These are phyloP conservation scores for Nidula niveotomentosa DNA, from an alignment of 1,284 basidiomycete species.

Conservation along the genomic window DNA sequence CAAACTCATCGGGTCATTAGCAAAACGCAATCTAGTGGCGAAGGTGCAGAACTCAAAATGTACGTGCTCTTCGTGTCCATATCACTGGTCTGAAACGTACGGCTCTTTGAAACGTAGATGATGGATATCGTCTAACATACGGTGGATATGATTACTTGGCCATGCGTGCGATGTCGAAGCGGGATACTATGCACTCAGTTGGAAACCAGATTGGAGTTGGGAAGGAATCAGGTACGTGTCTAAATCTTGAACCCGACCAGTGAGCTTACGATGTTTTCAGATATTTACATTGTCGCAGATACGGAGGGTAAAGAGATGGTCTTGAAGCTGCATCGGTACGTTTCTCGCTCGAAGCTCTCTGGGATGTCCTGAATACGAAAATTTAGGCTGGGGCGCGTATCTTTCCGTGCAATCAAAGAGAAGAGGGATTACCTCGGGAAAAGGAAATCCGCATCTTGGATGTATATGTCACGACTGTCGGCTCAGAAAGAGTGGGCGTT, in stretches of 20 bases:
- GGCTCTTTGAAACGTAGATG: slow-evolving; percentile 57
- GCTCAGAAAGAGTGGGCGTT: slow-evolving; percentile 99
- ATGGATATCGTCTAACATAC: slow-evolving; percentile 96
- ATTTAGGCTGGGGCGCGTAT: slow-evolving; percentile 89
- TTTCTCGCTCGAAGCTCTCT: not conserved
- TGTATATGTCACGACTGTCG: slow-evolving; percentile 98
- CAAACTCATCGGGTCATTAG: slow-evolving; percentile 88
- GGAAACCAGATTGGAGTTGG: slow-evolving; percentile 98
- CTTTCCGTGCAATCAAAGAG: slow-evolving; percentile 95
- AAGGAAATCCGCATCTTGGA: slow-evolving; percentile 96
- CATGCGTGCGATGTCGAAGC: slow-evolving; percentile 89
- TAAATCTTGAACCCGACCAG: not conserved
- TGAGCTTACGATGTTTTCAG: slow-evolving; percentile 29
- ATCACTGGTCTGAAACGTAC: slow-evolving; percentile 8
- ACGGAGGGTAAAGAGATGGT: slow-evolving; percentile 84
- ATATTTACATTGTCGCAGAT: slow-evolving; percentile 94
- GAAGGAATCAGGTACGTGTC: slow-evolving; percentile 84
- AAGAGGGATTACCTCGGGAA: slow-evolving; percentile 98
- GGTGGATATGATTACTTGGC: slow-evolving; percentile 97
- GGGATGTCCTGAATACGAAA: slow-evolving; percentile 7
- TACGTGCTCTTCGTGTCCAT: slow-evolving; percentile 26
- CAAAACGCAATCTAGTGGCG: slow-evolving; percentile 90
- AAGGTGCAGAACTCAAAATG: slow-evolving; percentile 92
- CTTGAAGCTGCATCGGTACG: slow-evolving; percentile 88
- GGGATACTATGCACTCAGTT: slow-evolving; percentile 85